phyloP scores from a whole-genome alignment of 495 filamentous ascomycete genomes.

The Chlorociboria aeruginascens region DNA sequence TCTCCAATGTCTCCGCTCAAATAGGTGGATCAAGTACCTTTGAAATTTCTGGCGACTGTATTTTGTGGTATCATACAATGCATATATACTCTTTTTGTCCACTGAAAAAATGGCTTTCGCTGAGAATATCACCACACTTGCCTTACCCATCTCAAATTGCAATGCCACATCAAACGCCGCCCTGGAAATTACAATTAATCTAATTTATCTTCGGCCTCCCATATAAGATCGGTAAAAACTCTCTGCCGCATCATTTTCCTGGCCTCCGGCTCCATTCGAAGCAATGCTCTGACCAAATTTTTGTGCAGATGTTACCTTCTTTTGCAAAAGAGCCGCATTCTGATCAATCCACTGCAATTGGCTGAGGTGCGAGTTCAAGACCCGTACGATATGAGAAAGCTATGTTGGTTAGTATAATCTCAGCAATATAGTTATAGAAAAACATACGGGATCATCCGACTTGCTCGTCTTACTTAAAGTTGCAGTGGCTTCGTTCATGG shows the following conservation, averaged over 20 bases:
- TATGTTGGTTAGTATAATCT: constrained; percentile 22
- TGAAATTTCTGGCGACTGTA: background rate
- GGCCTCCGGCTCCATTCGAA: constrained; percentile 44
- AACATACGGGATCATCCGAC: constrained; percentile 80
- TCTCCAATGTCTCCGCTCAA: constrained; percentile 1
- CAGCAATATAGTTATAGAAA: background rate
- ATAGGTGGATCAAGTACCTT: background rate
- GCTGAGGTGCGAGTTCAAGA: constrained; percentile 82
- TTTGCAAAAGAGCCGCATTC: constrained; percentile 64
- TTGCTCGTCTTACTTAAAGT: constrained; percentile 79
- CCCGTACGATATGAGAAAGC: constrained; percentile 86
- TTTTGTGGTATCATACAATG: constrained; percentile 11
- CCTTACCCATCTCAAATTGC: constrained; percentile 9
- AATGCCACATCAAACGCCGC: background rate
- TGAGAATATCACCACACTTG: constrained; percentile 9
- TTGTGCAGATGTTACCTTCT: constrained; percentile 67
- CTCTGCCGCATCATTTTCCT: constrained; percentile 54
- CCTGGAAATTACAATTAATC: background rate
- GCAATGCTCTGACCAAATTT: constrained; percentile 59
- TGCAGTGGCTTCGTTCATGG: constrained; percentile 80
- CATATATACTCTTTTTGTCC: constrained; percentile 10
- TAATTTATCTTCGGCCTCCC: constrained; percentile 36
- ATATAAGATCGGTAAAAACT: constrained; percentile 75
- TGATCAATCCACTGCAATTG: constrained; percentile 87
- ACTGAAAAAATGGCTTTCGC: background rate